A percentile compares a stretch with the other conserved stretches of the same genome.
These are phyloP conservation scores for Geotrichum histeridarum DNA, from an alignment of 1,139 yeast species.

Conservation along the genomic window DNA sequence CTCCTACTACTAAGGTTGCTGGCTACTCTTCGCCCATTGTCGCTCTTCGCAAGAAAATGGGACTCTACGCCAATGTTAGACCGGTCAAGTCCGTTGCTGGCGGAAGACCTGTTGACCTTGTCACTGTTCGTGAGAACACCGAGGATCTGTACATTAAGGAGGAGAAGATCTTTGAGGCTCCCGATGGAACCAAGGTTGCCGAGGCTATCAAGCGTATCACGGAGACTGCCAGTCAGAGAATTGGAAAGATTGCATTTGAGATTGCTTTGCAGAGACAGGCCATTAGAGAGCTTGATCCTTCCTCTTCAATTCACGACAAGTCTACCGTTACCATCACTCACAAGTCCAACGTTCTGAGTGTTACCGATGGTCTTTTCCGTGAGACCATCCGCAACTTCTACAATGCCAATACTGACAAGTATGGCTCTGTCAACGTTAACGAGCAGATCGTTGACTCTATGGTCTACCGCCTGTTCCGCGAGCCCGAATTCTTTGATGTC, in stretches of 20 bases:
- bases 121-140: slow-evolving; percentile 96
- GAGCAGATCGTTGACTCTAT: slow-evolving; percentile 98
- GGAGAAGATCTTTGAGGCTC: slow-evolving; percentile 65
- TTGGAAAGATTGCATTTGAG: slow-evolving; percentile 86
- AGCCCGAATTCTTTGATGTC: slow-evolving; percentile 94
- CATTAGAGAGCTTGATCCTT: slow-evolving; percentile 58
- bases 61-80: slow-evolving; percentile 92
- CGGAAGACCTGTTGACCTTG: slow-evolving; percentile 88
- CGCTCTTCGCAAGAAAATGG: slow-evolving; percentile 90
- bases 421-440: slow-evolving; percentile 55
- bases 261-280: slow-evolving; percentile 89
- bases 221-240: slow-evolving; percentile 77
- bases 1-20: slow-evolving; percentile 88
- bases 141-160: slow-evolving; percentile 95
- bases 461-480: slow-evolving; percentile 98
- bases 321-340: slow-evolving; percentile 90
- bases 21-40: slow-evolving; percentile 98
- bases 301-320: slow-evolving; percentile 42
- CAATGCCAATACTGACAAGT: slow-evolving; percentile 57
- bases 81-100: slow-evolving; percentile 93
- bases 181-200: slow-evolving; percentile 78
- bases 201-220: slow-evolving; percentile 96
- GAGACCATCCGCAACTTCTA: slow-evolving; percentile 79
- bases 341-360: slow-evolving; percentile 90
- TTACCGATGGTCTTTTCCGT: slow-evolving; percentile 92